phyloP scores from a whole-genome alignment of 306 rosid species.

The Acmispon strigosus region DNA sequence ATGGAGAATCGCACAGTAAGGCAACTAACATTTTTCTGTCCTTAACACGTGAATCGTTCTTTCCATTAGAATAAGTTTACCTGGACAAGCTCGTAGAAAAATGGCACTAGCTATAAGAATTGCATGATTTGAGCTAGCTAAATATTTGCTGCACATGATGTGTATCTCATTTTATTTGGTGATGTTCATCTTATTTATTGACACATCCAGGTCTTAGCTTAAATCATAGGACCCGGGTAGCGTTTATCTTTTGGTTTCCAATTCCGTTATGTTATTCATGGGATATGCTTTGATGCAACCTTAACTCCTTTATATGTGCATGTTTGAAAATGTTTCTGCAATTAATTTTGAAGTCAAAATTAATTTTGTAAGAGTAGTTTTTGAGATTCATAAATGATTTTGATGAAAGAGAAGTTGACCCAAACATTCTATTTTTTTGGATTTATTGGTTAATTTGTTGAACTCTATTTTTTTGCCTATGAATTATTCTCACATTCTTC shows the following conservation, averaged over 20 bases:
- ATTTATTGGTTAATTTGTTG: not conserved
- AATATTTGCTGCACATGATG: not conserved
- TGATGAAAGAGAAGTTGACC: no score
- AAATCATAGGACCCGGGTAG: not conserved
- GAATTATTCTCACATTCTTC: conserved; percentile 1
- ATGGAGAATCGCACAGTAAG: conserved; percentile 81
- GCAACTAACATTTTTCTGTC: conserved; percentile 4
- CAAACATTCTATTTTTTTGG: not conserved
- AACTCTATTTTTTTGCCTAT: not conserved
- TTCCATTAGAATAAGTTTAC: not conserved
- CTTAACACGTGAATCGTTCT: not conserved
- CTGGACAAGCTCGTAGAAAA: not conserved
- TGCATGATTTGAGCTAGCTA: not conserved
- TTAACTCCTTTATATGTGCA: not conserved
- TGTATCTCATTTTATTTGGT: not conserved
- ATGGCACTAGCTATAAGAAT: not conserved
- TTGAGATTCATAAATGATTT: no score
- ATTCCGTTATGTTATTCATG: not conserved
- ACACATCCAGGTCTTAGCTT: not conserved
- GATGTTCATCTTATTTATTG: not conserved
- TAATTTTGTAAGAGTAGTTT: no score
- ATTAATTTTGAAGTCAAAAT: no score
- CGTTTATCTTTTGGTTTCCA: not conserved
- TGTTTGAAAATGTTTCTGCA: no score
- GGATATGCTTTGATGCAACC: not conserved